phyloP scores from a whole-genome alignment of 306 rosid genomes.

The Pyrus betulifolia region DNA sequence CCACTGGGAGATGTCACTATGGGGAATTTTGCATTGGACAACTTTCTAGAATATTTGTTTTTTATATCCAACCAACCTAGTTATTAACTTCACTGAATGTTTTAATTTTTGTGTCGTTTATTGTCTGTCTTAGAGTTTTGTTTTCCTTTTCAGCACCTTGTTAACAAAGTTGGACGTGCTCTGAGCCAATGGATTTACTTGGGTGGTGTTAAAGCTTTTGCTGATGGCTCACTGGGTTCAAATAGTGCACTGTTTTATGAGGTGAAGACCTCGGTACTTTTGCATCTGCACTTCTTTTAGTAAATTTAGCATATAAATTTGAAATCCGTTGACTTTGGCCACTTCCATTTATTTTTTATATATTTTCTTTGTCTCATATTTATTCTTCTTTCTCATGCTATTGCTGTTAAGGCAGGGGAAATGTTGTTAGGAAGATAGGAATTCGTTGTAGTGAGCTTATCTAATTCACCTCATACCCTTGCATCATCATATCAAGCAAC shows the following conservation, averaged over 20 bases:
- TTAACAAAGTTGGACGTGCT: constrained; percentile 39
- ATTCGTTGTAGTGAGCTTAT: not conserved
- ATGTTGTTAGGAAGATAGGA: not conserved
- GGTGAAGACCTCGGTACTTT: constrained; percentile 41
- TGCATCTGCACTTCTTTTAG: not conserved
- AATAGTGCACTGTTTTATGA: constrained; percentile 72
- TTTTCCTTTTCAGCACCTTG: constrained; percentile 46
- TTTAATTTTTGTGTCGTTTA: constrained; percentile 1
- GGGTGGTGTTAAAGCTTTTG: constrained; percentile 89
- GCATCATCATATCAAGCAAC: not conserved
- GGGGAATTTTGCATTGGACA: not conserved
- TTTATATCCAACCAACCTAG: not conserved
- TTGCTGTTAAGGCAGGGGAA: not conserved
- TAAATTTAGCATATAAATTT: not conserved
- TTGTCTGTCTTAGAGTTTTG: constrained; percentile 13
- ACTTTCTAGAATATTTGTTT: not conserved
- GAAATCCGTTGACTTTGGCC: not conserved
- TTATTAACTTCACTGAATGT: not conserved
- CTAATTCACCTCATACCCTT: not conserved
- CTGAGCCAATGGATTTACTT: constrained; percentile 76
- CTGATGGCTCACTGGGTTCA: constrained; percentile 87
- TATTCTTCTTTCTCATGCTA: not conserved
- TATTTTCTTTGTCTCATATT: not conserved
- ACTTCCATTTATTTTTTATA: not conserved
- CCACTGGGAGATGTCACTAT: not conserved